phyloP scores from a whole-genome alignment of 2,329 filamentous ascomycete genomes.

The Parasarocladium wereldwijsianum region DNA sequence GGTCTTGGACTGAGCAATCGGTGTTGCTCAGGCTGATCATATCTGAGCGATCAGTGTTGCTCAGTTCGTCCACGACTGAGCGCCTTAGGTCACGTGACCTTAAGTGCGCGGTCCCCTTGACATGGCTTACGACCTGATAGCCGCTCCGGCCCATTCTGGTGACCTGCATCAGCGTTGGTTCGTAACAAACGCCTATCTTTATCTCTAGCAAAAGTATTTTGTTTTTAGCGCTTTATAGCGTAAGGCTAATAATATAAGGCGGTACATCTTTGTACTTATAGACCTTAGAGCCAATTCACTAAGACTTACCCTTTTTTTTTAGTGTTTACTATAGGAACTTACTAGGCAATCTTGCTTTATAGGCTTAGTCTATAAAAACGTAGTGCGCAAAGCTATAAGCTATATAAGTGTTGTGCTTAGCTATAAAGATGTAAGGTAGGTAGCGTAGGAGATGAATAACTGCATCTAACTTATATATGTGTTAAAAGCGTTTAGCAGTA shows the following conservation, averaged over 20 bases:
- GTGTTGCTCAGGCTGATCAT: too few relatives aligned
- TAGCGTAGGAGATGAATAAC: slow-evolving; percentile 1
- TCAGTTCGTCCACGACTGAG: too few relatives aligned
- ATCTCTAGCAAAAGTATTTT: slow-evolving; percentile 1
- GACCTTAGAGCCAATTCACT: slow-evolving; percentile 1
- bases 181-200: too few relatives aligned
- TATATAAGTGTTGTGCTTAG: neutral
- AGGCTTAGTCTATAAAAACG: neutral
- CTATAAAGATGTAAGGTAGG: slow-evolving; percentile 1
- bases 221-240: neutral
- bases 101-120: too few relatives aligned
- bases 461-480: slow-evolving; percentile 1
- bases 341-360: neutral
- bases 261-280: slow-evolving; percentile 1
- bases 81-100: too few relatives aligned
- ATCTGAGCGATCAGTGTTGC: too few relatives aligned
- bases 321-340: neutral
- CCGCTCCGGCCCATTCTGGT: too few relatives aligned
- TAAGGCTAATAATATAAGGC: neutral
- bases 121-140: too few relatives aligned
- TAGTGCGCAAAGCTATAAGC: neutral
- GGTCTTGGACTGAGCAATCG: too few relatives aligned
- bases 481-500: neutral
- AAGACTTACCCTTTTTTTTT: slow-evolving; percentile 1
- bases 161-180: too few relatives aligned